Percentiles rank a stretch among this genome's conserved stretches.
These are phyloP conservation scores for Lepidium campestre DNA, from an alignment of 441 rosid genomes.

Conservation along the genomic window DNA sequence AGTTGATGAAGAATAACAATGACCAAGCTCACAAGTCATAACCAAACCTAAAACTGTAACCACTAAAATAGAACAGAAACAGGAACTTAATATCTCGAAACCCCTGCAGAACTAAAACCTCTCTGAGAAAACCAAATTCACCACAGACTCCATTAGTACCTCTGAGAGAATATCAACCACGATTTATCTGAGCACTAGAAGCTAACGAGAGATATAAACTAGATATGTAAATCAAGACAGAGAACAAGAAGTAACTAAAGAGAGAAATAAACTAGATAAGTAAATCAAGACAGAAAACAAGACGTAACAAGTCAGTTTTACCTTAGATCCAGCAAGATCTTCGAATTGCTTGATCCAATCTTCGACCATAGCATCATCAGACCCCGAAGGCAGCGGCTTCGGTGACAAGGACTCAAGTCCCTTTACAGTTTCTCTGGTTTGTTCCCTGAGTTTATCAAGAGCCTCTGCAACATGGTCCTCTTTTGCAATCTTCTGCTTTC, in stretches of 20 bases:
- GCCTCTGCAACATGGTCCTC: conserved; percentile 76
- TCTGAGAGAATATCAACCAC: background rate
- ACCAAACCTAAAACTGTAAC: background rate
- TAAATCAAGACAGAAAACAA: background rate
- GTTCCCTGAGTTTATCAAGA: conserved; percentile 81
- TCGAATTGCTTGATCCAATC: conserved; percentile 97
- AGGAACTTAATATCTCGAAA: background rate
- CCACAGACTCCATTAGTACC: background rate
- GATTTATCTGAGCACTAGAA: background rate
- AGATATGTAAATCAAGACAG: background rate
- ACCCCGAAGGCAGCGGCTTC: conserved; percentile 1
- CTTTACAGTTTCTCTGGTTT: conserved; percentile 78
- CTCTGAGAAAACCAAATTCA: background rate
- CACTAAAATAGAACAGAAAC: background rate
- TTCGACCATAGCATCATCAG: conserved; percentile 73
- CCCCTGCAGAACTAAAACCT: too few species aligned
- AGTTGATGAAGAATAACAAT: background rate
- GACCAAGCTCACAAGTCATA: background rate
- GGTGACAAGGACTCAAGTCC: conserved; percentile 71
- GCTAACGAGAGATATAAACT: background rate
- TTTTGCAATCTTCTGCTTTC: conserved; percentile 57
- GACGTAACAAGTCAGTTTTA: conserved; percentile 6
- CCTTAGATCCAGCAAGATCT: conserved; percentile 82
- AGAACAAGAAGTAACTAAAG: background rate
- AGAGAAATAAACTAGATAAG: background rate